These are phyloP conservation scores for Aspergillus intermedius DNA, from an alignment of 2,329 filamentous ascomycete species.

Conservation along the genomic window DNA sequence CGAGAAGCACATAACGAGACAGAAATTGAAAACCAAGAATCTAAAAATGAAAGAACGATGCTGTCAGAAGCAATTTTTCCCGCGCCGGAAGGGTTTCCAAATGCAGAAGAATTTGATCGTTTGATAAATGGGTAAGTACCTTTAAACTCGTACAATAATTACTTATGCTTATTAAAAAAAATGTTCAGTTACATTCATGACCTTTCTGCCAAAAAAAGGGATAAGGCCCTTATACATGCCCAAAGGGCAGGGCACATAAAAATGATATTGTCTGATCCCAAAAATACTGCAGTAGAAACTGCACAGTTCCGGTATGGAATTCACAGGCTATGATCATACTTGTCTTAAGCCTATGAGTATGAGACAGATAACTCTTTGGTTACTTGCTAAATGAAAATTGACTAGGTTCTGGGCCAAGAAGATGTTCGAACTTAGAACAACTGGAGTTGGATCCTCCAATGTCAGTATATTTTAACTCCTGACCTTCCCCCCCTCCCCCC, in stretches of 20 bases:
- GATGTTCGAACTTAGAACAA: conserved; percentile 44
- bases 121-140: conserved; percentile 43
- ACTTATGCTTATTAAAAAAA: not conserved
- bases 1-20: conserved; percentile 30
- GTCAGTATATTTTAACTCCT: conserved; percentile 22
- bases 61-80: conserved; percentile 40
- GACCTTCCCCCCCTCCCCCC: too few relatives aligned
- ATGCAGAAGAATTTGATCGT: conserved; percentile 41
- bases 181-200: conserved; percentile 42
- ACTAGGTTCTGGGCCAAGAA: conserved; percentile 48
- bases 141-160: not conserved
- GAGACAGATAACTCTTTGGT: not conserved
- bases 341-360: not conserved
- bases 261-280: conserved; percentile 43
- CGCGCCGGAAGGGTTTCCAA: conserved; percentile 39
- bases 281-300: conserved; percentile 45
- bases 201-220: conserved; percentile 46
- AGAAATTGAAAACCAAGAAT: conserved; percentile 41
- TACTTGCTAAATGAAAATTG: conserved; percentile 1
- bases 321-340: not conserved
- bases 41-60: conserved; percentile 37
- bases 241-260: conserved; percentile 43
- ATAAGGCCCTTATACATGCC: conserved; percentile 47
- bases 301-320: conserved; percentile 43
- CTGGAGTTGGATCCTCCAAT: conserved; percentile 32